phyloP scores from a whole-genome alignment of 345 rosid species.

The Acer yangbiense region DNA sequence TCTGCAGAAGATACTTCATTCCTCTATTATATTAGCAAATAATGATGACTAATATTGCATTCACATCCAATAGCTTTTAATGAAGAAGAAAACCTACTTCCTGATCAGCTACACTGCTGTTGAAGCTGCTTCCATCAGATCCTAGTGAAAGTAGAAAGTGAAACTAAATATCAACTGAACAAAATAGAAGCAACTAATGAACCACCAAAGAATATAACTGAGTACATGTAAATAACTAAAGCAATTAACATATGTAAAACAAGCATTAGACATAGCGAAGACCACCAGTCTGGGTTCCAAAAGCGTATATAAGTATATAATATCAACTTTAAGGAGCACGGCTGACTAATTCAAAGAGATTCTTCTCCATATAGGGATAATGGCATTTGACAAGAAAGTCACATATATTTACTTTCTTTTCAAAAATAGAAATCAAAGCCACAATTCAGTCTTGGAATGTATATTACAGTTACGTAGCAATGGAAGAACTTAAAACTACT shows the following conservation, averaged over 20 bases:
- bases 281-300: not conserved
- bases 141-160: slow-evolving; percentile 41
- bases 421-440: not conserved
- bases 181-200: slow-evolving; percentile 1
- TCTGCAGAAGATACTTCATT: not conserved
- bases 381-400: not conserved
- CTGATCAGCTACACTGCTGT: slow-evolving; percentile 90
- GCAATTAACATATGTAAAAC: not conserved
- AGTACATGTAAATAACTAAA: not conserved
- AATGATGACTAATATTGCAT: not conserved
- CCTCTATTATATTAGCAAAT: not conserved
- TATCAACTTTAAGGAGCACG: not conserved
- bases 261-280: not conserved
- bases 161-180: slow-evolving; percentile 16
- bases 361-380: not conserved
- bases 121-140: slow-evolving; percentile 85
- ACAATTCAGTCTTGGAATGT: not conserved
- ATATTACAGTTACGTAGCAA: not conserved
- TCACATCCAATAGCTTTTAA: slow-evolving; percentile 22
- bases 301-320: not conserved
- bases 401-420: no score
- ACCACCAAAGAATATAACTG: not conserved
- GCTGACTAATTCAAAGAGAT: not conserved
- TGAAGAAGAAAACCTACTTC: slow-evolving; percentile 59
- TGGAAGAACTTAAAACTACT: not conserved